These are phyloP conservation scores for Acanthamoeba royreba DNA, from an alignment of 208 protist species.

Conservation along the genomic window DNA sequence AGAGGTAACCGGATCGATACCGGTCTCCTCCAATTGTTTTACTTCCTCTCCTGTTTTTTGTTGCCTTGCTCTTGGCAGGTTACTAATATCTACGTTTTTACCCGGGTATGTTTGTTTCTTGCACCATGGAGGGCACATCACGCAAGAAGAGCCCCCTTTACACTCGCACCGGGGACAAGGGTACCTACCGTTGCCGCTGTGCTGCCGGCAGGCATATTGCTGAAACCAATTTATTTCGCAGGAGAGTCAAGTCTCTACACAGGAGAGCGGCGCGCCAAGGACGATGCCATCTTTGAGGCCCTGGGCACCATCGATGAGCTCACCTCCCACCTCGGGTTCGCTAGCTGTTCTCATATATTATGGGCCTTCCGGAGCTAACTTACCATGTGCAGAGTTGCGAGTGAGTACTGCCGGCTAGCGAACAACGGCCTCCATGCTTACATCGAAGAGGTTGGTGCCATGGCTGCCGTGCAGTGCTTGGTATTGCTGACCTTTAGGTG, in stretches of 20 bases:
- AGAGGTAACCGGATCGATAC: too few species aligned
- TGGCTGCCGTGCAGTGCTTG: not conserved
- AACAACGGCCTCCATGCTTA: slow-evolving; percentile 26
- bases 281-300: slow-evolving; percentile 60
- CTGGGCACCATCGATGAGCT: slow-evolving; percentile 65
- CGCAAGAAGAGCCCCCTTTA: slow-evolving; percentile 53
- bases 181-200: not conserved
- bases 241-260: slow-evolving; percentile 52
- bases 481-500: not conserved
- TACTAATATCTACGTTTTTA: too few species aligned
- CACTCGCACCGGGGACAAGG: slow-evolving; percentile 70
- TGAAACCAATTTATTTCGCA: not conserved
- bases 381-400: not conserved
- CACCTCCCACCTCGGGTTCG: slow-evolving; percentile 53
- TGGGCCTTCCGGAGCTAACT: not conserved
- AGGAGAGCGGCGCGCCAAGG: slow-evolving; percentile 60
- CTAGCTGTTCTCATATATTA: not conserved
- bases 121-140: too few species aligned
- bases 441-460: slow-evolving; percentile 19
- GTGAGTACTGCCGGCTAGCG: not conserved
- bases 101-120: too few species aligned
- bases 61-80: too few species aligned
- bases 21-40: too few species aligned
- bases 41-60: too few species aligned
- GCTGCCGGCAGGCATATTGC: not conserved